A percentile compares a stretch with the other conserved stretches of the same genome.
These are phyloP conservation scores for Calophaca sinica DNA, from an alignment of 306 rosid genomes.

Conservation along the genomic window DNA sequence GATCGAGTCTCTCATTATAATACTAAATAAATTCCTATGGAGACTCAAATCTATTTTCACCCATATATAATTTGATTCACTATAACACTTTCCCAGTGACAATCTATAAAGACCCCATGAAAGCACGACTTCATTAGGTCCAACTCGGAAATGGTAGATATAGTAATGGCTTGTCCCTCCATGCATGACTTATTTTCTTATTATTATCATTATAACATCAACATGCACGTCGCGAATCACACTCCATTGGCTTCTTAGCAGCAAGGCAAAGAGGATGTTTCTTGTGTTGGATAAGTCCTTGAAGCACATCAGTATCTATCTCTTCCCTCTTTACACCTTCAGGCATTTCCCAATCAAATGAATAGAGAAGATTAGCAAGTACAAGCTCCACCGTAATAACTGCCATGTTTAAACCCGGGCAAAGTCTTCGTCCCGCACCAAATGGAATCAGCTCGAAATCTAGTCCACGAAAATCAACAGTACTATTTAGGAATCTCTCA, in stretches of 20 bases:
- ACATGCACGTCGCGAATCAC: not conserved
- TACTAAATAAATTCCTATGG: too few species aligned
- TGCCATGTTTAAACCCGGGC: conserved; percentile 16
- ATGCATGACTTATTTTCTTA: too few species aligned
- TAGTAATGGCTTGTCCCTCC: not conserved
- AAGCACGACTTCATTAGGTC: too few species aligned
- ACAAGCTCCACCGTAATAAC: not conserved
- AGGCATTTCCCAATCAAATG: conserved; percentile 34
- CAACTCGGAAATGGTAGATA: not conserved
- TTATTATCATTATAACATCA: too few species aligned
- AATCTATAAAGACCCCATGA: too few species aligned
- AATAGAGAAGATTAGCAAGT: conserved; percentile 20
- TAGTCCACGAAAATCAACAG: conserved; percentile 8
- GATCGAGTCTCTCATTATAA: not conserved
- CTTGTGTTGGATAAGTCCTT: conserved; percentile 12
- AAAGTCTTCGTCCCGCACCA: conserved; percentile 10
- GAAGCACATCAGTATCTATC: conserved; percentile 10
- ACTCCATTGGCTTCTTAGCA: not conserved
- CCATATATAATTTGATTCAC: not conserved
- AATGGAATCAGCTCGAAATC: conserved; percentile 23
- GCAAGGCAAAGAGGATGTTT: conserved; percentile 15
- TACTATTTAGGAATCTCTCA: not conserved
- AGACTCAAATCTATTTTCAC: not conserved
- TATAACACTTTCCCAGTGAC: too few species aligned
- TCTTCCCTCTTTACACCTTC: not conserved